Percentiles rank a stretch among this genome's conserved stretches.
Evolutionary conservation across 345 rosid genomes (phyloP).

Genomic region (Populus deltoides): DNA sequence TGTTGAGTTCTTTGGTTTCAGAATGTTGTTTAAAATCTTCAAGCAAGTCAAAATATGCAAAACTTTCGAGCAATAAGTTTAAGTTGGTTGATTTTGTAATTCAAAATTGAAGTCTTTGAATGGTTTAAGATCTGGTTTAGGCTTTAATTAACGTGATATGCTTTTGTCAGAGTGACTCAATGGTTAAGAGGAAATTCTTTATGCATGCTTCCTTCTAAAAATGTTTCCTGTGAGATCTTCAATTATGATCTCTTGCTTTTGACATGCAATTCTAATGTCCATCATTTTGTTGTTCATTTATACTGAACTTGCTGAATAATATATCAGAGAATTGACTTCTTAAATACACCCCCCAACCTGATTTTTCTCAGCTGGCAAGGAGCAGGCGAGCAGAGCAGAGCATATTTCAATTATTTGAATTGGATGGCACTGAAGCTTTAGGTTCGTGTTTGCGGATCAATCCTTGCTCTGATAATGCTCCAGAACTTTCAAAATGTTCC

Average conservation of each 20-base stretch:
- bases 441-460: slow-evolving; percentile 73
- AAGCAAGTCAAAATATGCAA: background rate
- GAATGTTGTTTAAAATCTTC: background rate
- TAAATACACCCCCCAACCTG: background rate
- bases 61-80: background rate
- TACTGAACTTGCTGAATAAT: background rate
- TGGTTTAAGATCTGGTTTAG: background rate
- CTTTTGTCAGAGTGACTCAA: background rate
- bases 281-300: background rate
- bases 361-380: slow-evolving; percentile 52
- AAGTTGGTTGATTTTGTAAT: background rate
- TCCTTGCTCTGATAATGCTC: slow-evolving; percentile 64
- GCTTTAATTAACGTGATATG: background rate
- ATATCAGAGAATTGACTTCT: background rate
- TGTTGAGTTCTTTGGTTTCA: background rate
- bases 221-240: background rate
- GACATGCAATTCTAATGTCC: background rate
- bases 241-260: background rate
- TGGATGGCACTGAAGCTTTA: slow-evolving; percentile 81
- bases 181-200: background rate
- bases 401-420: slow-evolving; percentile 50
- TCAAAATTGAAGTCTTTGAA: background rate
- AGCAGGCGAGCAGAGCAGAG: slow-evolving; percentile 58
- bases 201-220: background rate
- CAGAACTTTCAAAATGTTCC: slow-evolving; percentile 63